Evolutionary conservation across 2,329 filamentous ascomycete species (phyloP).

Genomic region (Metarhizium album): DNA sequence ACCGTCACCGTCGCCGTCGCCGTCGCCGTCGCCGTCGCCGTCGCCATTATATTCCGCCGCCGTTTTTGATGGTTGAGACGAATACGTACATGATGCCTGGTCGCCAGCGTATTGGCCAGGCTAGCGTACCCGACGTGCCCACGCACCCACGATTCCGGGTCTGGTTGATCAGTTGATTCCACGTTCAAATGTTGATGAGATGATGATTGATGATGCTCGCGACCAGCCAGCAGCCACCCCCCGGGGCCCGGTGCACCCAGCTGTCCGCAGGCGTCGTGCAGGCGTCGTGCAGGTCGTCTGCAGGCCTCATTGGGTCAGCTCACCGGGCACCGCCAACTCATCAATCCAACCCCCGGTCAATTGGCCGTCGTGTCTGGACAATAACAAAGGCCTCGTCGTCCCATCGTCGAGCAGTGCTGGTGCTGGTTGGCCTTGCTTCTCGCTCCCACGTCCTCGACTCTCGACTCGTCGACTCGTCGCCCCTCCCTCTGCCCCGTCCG

Average conservation of each 20-base stretch:
- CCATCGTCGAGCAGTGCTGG: background rate
- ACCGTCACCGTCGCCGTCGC: too few species aligned
- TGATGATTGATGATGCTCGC: too few species aligned
- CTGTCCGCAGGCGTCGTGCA: slow-evolving; percentile 13
- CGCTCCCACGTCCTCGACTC: background rate
- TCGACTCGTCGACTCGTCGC: too few species aligned
- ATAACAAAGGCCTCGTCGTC: slow-evolving; percentile 3
- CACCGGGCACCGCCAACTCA: slow-evolving; percentile 29
- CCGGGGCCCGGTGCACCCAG: slow-evolving; percentile 9
- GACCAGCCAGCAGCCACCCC: slow-evolving; percentile 13
- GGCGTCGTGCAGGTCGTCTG: slow-evolving; percentile 12
- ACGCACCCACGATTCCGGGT: slow-evolving; percentile 3
- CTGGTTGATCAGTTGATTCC: too few species aligned
- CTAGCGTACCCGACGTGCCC: slow-evolving; percentile 8
- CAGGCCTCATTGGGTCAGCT: slow-evolving; percentile 24
- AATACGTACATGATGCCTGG: background rate
- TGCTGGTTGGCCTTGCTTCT: background rate
- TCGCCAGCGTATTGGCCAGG: background rate
- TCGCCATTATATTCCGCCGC: too few species aligned
- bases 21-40: too few species aligned
- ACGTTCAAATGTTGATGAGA: too few species aligned
- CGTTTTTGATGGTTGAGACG: too few species aligned
- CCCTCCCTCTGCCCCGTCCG: too few species aligned
- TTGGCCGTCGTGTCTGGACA: slow-evolving; percentile 1
- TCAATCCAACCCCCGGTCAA: slow-evolving; percentile 17